These are phyloP conservation scores for Fomitopsis betulina DNA, from an alignment of 1,284 basidiomycete genomes.

Conservation along the genomic window DNA sequence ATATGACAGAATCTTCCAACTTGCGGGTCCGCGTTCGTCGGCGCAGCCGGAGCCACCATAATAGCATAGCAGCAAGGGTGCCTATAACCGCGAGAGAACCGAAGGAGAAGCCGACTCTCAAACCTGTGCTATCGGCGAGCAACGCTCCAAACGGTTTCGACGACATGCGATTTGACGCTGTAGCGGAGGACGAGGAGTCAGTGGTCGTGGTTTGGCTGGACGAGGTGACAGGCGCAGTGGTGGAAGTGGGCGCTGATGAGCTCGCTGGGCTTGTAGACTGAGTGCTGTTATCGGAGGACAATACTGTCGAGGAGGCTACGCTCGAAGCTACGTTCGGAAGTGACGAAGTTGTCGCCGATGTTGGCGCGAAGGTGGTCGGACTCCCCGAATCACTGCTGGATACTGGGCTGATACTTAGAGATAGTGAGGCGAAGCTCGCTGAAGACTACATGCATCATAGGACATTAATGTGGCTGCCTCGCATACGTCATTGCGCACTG, in stretches of 20 bases:
- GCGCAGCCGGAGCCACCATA: constrained; percentile 37
- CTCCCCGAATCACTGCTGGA: not conserved
- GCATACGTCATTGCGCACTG: not conserved
- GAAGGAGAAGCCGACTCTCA: constrained; percentile 42
- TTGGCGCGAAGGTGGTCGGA: not conserved
- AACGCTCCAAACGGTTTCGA: not conserved
- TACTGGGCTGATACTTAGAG: not conserved
- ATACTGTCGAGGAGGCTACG: not conserved
- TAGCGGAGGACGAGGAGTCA: not conserved
- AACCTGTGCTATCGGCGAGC: constrained; percentile 25
- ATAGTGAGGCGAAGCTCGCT: not conserved
- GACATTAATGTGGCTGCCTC: not conserved
- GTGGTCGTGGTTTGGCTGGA: not conserved
- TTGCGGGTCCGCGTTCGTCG: constrained; percentile 28
- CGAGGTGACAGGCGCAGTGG: not conserved
- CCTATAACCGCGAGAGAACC: constrained; percentile 36
- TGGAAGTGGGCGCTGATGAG: not conserved
- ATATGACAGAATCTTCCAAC: constrained; percentile 21
- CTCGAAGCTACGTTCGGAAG: not conserved
- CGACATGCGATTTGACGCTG: constrained; percentile 7
- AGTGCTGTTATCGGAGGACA: not conserved
- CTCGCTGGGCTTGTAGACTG: not conserved
- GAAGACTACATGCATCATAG: not conserved
- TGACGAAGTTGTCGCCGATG: not conserved
- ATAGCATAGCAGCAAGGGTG: constrained; percentile 33